Evolutionary conservation across 108 stramenopile genomes (phyloP).

Genomic region (Fragilaria radians): DNA sequence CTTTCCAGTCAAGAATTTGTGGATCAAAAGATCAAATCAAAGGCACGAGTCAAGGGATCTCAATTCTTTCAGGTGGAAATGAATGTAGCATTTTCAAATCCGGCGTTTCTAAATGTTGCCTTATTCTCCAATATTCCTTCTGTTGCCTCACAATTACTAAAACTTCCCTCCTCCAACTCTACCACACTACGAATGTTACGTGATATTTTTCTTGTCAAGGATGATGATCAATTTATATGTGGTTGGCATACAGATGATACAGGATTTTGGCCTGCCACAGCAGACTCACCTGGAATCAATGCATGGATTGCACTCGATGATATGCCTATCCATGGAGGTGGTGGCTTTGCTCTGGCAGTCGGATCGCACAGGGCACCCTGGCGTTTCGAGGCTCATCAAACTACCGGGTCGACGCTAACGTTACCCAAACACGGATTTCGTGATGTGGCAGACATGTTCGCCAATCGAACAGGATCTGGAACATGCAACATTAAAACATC

Average conservation of each 20-base stretch:
- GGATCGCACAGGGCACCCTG: constrained; percentile 60
- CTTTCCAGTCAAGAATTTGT: constrained; percentile 11
- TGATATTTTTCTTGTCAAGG: constrained; percentile 64
- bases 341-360: constrained; percentile 72
- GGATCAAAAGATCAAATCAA: constrained; percentile 18
- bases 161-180: constrained; percentile 4
- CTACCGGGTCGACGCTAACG: constrained; percentile 55
- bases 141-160: constrained; percentile 22
- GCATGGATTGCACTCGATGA: constrained; percentile 79
- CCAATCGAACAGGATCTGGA: constrained; percentile 54
- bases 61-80: constrained; percentile 65
- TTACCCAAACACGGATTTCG: constrained; percentile 54
- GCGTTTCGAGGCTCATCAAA: constrained; percentile 53
- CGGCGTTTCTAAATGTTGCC: constrained; percentile 30
- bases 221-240: constrained; percentile 64
- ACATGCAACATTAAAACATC: constrained; percentile 65
- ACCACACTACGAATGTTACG: constrained; percentile 14
- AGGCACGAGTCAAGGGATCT: constrained; percentile 12
- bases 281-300: constrained; percentile 59
- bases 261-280: constrained; percentile 78
- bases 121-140: constrained; percentile 26
- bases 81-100: constrained; percentile 42
- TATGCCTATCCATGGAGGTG: constrained; percentile 49
- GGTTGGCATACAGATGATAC: constrained; percentile 81
- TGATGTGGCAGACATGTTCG: constrained; percentile 51